Evolutionary conservation across 352 stramenopile species (phyloP).

Genomic region (Aphanomyces euteiches): DNA sequence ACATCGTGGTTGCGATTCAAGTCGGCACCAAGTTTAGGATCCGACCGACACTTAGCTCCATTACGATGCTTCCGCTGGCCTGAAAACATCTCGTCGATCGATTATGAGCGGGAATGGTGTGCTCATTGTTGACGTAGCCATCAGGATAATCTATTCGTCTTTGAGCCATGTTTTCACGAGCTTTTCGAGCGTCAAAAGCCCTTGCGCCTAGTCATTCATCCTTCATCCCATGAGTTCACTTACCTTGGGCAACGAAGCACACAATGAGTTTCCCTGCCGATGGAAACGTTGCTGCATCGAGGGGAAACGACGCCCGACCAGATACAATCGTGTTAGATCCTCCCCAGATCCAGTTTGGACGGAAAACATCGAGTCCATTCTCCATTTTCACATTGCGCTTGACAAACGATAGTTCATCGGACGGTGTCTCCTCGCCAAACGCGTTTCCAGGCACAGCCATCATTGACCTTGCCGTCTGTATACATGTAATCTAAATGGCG

Average conservation of each 20-base stretch:
- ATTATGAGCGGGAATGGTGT: constrained; percentile 31
- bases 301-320: not conserved
- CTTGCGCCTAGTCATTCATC: constrained; percentile 7
- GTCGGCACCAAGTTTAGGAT: constrained; percentile 43
- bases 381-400: too few species aligned
- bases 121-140: constrained; percentile 73
- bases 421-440: not conserved
- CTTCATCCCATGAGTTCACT: not conserved
- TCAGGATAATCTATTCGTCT: constrained; percentile 67
- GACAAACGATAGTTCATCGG: too few species aligned
- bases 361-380: too few species aligned
- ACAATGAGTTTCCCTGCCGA: constrained; percentile 10
- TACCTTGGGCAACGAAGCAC: constrained; percentile 9
- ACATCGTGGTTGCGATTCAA: constrained; percentile 84
- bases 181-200: not conserved
- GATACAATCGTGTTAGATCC: not conserved
- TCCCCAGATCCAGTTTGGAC: too few species aligned
- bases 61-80: constrained; percentile 67
- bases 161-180: constrained; percentile 11
- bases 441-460: constrained; percentile 14
- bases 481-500: too few species aligned
- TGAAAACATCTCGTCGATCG: not conserved
- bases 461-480: not conserved
- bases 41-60: constrained; percentile 26
- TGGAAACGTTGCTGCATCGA: not conserved